Evolutionary conservation across 2,329 filamentous ascomycete genomes (phyloP).

Genomic region (Chaetomium strumarium): DNA sequence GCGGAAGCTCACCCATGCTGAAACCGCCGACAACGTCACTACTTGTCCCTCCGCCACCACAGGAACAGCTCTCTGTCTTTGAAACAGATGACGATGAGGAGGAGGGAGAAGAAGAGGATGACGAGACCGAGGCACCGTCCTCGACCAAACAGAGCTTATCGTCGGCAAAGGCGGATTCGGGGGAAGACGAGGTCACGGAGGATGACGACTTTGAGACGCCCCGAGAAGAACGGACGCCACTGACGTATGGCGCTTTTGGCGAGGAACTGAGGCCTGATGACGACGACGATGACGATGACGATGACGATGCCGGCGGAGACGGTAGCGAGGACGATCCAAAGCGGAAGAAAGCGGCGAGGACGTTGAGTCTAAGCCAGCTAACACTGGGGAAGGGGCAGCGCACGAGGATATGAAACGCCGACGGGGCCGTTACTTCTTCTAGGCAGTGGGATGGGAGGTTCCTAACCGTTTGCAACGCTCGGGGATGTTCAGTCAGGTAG

Average conservation of each 20-base stretch:
- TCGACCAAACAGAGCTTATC: neutral
- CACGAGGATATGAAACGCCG: conserved; percentile 22
- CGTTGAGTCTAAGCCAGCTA: conserved; percentile 58
- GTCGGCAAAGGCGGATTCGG: neutral
- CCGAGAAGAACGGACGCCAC: conserved; percentile 36
- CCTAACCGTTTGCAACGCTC: too few relatives aligned
- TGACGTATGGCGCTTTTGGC: conserved; percentile 37
- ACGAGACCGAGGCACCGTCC: neutral
- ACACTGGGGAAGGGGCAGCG: conserved; percentile 40
- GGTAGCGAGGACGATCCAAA: conserved; percentile 27
- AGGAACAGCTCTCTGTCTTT: conserved; percentile 26
- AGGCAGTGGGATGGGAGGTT: too few relatives aligned
- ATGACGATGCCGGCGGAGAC: conserved; percentile 29
- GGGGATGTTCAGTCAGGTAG: too few relatives aligned
- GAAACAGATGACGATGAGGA: conserved; percentile 36
- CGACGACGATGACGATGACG: conserved; percentile 33
- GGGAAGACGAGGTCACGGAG: conserved; percentile 31
- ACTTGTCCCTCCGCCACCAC: conserved; percentile 10
- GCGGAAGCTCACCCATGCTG: conserved; percentile 11
- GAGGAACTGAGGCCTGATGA: conserved; percentile 38
- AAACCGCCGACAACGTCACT: conserved; percentile 16
- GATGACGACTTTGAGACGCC: conserved; percentile 49
- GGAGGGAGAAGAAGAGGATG: conserved; percentile 22
- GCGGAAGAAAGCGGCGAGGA: conserved; percentile 52
- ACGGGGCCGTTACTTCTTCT: neutral